These are phyloP conservation scores for Cladobotryum protrusum DNA, from an alignment of 2,329 filamentous ascomycete genomes.

Conservation along the genomic window DNA sequence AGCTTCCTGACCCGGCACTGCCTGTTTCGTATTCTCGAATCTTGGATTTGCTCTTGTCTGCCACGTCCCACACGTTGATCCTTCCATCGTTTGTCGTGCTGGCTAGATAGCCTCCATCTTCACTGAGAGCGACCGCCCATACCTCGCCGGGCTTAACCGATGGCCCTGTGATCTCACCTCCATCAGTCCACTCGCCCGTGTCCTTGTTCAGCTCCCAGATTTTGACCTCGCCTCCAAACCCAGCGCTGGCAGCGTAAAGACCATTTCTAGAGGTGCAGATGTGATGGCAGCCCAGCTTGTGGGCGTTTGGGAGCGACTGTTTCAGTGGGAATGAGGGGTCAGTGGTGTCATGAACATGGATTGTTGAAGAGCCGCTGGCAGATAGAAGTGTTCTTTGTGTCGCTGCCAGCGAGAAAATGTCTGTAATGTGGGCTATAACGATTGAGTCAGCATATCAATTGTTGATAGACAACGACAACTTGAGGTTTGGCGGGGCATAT, in stretches of 20 bases:
- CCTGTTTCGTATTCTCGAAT: slow-evolving; percentile 79
- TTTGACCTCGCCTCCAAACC: slow-evolving; percentile 84
- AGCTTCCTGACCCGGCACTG: slow-evolving; percentile 67
- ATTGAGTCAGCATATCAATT: slow-evolving; percentile 14
- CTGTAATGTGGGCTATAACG: slow-evolving; percentile 65
- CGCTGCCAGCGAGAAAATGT: slow-evolving; percentile 78
- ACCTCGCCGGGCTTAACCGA: slow-evolving; percentile 60
- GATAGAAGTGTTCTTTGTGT: slow-evolving; percentile 71
- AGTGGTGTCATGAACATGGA: slow-evolving; percentile 73
- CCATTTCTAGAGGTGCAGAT: slow-evolving; percentile 65
- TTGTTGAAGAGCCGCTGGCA: slow-evolving; percentile 73
- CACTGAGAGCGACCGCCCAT: slow-evolving; percentile 84
- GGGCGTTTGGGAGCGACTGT: slow-evolving; percentile 73
- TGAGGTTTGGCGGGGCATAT: slow-evolving; percentile 13
- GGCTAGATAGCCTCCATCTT: slow-evolving; percentile 79
- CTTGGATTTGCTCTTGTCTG: slow-evolving; percentile 50
- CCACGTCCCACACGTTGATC: slow-evolving; percentile 80
- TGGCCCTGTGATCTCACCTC: slow-evolving; percentile 35
- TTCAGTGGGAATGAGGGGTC: slow-evolving; percentile 66
- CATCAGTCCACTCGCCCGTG: slow-evolving; percentile 44
- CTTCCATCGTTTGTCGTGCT: slow-evolving; percentile 81
- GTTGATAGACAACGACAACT: too few relatives aligned
- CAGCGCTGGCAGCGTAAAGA: slow-evolving; percentile 69
- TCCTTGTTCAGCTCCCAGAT: slow-evolving; percentile 64
- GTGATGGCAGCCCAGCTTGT: slow-evolving; percentile 89